Evolutionary conservation across 257 asterid genomes (phyloP).

Genomic region (Ocimum tenuiflorum): DNA sequence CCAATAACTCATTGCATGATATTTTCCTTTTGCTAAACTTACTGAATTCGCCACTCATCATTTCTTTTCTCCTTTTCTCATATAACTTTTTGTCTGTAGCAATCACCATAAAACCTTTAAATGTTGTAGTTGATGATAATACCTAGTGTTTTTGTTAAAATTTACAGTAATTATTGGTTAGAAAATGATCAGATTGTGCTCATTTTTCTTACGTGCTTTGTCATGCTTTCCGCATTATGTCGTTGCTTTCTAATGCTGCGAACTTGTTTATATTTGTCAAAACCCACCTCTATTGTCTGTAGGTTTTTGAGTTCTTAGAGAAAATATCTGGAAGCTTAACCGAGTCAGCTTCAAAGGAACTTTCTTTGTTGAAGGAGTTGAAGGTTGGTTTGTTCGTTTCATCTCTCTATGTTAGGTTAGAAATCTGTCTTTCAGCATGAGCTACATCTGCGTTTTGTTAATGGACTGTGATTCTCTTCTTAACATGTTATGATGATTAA

Average conservation of each 20-base stretch:
- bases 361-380: slow-evolving; percentile 58
- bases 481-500: slow-evolving; percentile 27
- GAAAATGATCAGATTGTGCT: neutral
- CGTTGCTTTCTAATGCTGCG: neutral
- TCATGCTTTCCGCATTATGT: neutral
- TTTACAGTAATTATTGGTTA: neutral
- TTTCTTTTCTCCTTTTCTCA: neutral
- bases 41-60: neutral
- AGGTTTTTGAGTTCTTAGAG: slow-evolving; percentile 90
- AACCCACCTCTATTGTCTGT: slow-evolving; percentile 18
- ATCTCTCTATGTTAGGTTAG: slow-evolving; percentile 8
- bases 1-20: slow-evolving; percentile 8
- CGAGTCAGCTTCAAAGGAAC: slow-evolving; percentile 75
- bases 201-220: neutral
- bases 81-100: neutral
- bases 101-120: neutral
- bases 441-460: neutral
- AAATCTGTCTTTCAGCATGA: slow-evolving; percentile 5
- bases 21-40: slow-evolving; percentile 3
- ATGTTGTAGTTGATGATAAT: neutral
- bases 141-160: neutral
- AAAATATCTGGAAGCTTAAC: slow-evolving; percentile 67
- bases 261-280: neutral
- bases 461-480: slow-evolving; percentile 11
- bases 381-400: slow-evolving; percentile 49